A percentile compares a stretch with the other conserved stretches of the same genome.
These are phyloP conservation scores for Clavispora asparagi DNA, from an alignment of 805 yeast genomes.

Conservation along the genomic window DNA sequence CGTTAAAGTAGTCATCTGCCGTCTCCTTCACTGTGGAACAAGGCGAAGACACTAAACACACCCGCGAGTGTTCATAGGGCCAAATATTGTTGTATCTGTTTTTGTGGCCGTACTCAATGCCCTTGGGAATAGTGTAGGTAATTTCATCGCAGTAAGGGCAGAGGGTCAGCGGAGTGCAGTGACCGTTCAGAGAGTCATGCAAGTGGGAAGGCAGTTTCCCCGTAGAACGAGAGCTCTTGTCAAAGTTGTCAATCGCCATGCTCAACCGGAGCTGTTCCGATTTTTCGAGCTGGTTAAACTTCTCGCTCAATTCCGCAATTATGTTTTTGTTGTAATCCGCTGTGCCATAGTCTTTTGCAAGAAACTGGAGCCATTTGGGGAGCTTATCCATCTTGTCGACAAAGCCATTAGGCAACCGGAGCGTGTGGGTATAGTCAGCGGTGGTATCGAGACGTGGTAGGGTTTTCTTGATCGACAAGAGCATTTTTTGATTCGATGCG, in stretches of 20 bases:
- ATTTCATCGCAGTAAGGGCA: conserved; percentile 41
- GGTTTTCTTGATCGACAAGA: conserved; percentile 32
- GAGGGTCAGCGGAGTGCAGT: conserved; percentile 36
- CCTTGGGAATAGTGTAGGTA: conserved; percentile 41
- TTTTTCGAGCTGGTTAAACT: conserved; percentile 35
- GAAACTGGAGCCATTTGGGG: conserved; percentile 31
- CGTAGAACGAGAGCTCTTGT: neutral
- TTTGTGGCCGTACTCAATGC: conserved; percentile 75
- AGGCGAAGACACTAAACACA: conserved; percentile 40
- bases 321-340: conserved; percentile 16
- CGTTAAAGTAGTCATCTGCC: conserved; percentile 41
- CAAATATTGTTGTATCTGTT: conserved; percentile 86
- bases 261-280: conserved; percentile 34
- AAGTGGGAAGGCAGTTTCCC: neutral
- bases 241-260: conserved; percentile 22
- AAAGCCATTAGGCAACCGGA: conserved; percentile 18
- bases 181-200: neutral
- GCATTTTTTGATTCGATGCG: conserved; percentile 29
- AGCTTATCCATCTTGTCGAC: conserved; percentile 12
- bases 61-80: conserved; percentile 83
- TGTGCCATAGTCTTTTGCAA: conserved; percentile 14
- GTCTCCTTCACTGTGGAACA: conserved; percentile 8
- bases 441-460: conserved; percentile 21
- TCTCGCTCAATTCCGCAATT: conserved; percentile 19
- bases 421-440: conserved; percentile 17